Evolutionary conservation across 768 basidiomycete genomes (phyloP).

Genomic region (Tulasnella sp.): DNA sequence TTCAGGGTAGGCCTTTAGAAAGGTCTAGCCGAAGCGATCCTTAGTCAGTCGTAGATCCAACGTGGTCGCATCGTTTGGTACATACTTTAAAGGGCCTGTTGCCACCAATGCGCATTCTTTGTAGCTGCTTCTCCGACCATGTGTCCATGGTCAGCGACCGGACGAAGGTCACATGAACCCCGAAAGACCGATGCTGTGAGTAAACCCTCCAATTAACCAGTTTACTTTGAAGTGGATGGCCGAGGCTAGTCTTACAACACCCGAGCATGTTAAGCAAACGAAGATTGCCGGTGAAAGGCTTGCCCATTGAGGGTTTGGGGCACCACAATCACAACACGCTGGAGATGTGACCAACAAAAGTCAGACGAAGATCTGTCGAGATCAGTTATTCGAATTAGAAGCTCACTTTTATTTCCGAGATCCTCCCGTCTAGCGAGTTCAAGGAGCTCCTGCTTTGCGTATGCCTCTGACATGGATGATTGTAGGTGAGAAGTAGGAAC

Average conservation of each 20-base stretch:
- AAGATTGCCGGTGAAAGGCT: constrained; percentile 49
- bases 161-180: constrained; percentile 91
- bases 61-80: background rate
- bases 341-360: background rate
- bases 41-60: constrained; percentile 46
- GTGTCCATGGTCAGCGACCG: constrained; percentile 94
- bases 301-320: constrained; percentile 94
- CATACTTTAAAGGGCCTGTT: background rate
- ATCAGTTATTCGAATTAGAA: background rate
- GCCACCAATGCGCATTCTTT: constrained; percentile 69
- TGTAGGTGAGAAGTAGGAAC: constrained; percentile 9
- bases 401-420: constrained; percentile 52
- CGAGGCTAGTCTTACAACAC: constrained; percentile 19
- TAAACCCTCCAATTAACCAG: background rate
- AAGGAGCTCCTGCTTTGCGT: constrained; percentile 59
- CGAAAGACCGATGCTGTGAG: constrained; percentile 64
- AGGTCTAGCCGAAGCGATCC: constrained; percentile 74
- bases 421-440: constrained; percentile 65
- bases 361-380: background rate
- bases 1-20: constrained; percentile 60
- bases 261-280: constrained; percentile 63
- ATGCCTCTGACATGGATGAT: constrained; percentile 42
- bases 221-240: background rate
- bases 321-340: constrained; percentile 70
- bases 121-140: constrained; percentile 83